These are phyloP conservation scores for Pistacia integerrima DNA, from an alignment of 345 rosid species.

Conservation along the genomic window DNA sequence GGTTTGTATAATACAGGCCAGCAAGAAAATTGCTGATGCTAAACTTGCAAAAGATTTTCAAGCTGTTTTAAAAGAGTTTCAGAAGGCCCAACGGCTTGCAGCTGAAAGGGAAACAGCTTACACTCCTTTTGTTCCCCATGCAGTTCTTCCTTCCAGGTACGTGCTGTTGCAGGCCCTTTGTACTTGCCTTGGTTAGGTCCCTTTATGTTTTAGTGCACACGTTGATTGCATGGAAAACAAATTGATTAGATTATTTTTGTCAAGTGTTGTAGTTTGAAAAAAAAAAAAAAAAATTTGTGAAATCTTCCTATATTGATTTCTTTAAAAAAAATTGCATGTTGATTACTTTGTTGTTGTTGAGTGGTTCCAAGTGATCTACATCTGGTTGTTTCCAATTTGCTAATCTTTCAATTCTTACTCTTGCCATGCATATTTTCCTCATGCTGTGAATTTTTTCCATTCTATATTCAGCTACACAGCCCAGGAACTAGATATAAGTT, in stretches of 20 bases:
- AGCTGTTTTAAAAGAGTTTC: conserved; percentile 91
- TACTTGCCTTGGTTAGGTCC: not conserved
- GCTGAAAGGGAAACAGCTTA: conserved; percentile 96
- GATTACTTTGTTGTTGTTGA: not conserved
- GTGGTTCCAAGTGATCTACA: not conserved
- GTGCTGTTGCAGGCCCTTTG: not conserved
- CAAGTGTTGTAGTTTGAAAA: not conserved
- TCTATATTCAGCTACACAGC: conserved; percentile 40
- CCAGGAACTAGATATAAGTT: conserved; percentile 50
- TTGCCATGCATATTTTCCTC: conserved; percentile 9
- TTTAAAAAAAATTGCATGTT: too few relatives aligned
- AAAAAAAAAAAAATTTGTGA: not conserved
- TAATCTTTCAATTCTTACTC: not conserved
- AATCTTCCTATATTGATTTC: not conserved
- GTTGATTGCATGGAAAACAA: not conserved
- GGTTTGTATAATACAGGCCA: conserved; percentile 44
- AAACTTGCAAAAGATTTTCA: conserved; percentile 98
- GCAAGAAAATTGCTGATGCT: conserved; percentile 93
- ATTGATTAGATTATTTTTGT: not conserved
- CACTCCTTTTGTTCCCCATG: conserved; percentile 75
- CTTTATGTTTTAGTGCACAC: conserved; percentile 1
- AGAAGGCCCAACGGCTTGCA: conserved; percentile 96
- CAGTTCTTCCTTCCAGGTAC: conserved; percentile 69
- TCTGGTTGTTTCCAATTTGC: not conserved
- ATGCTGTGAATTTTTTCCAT: conserved; percentile 20